phyloP scores from a whole-genome alignment of 179 eudicot species.

The Beta macrorhiza region DNA sequence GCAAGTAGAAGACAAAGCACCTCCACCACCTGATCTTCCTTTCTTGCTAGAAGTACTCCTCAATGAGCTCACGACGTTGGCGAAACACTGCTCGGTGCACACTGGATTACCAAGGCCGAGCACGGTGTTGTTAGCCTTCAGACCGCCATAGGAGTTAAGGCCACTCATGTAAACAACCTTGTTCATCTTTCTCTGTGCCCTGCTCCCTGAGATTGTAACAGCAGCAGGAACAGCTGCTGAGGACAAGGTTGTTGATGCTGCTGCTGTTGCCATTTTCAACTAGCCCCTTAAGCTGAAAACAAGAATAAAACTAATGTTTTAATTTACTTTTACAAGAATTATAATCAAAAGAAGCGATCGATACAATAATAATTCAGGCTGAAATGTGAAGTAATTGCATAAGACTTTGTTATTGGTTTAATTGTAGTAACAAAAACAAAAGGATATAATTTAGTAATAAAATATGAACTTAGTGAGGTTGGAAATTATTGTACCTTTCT shows the following conservation, averaged over 20 bases:
- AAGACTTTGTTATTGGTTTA: no score
- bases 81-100: conserved; percentile 55
- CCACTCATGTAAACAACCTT: conserved; percentile 54
- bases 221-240: conserved; percentile 38
- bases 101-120: conserved; percentile 47
- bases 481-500: background rate
- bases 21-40: conserved; percentile 40
- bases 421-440: background rate
- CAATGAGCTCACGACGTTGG: conserved; percentile 51
- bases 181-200: conserved; percentile 30
- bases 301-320: background rate
- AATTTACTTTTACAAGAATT: background rate
- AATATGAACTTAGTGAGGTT: background rate
- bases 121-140: conserved; percentile 61
- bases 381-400: background rate
- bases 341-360: background rate
- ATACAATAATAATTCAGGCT: background rate
- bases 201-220: conserved; percentile 26
- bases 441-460: background rate
- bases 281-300: background rate
- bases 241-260: conserved; percentile 48
- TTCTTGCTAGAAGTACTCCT: conserved; percentile 22
- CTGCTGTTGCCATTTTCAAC: conserved; percentile 38
- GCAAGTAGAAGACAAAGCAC: conserved; percentile 57
- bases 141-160: conserved; percentile 62